Evolutionary conservation across 1,284 basidiomycete species (phyloP).

Genomic region (Tremellales sp.): DNA sequence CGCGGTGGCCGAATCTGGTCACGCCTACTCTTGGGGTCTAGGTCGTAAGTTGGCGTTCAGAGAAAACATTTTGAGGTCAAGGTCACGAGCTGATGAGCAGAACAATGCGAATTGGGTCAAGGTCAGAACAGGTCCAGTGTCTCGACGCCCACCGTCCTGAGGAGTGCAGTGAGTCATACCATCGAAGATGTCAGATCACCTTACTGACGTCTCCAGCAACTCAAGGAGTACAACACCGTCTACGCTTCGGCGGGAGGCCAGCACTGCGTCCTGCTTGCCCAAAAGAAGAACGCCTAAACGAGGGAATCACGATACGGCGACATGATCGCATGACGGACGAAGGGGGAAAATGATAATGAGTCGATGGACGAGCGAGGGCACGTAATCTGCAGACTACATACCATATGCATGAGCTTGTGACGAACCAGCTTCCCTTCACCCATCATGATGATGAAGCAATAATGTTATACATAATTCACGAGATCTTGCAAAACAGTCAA

Average conservation of each 20-base stretch:
- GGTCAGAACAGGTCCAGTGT: slow-evolving; percentile 48
- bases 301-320: too few relatives aligned
- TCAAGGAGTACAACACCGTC: slow-evolving; percentile 49
- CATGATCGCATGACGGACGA: too few relatives aligned
- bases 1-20: slow-evolving; percentile 71
- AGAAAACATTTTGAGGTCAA: neutral
- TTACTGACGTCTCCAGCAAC: too few relatives aligned
- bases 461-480: too few relatives aligned
- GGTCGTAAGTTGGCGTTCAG: slow-evolving; percentile 53
- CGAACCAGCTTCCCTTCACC: too few relatives aligned
- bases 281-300: slow-evolving; percentile 3
- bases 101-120: slow-evolving; percentile 51
- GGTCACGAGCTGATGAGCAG: slow-evolving; percentile 12
- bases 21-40: slow-evolving; percentile 81
- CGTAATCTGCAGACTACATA: too few relatives aligned
- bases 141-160: slow-evolving; percentile 63
- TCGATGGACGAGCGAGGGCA: too few relatives aligned
- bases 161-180: slow-evolving; percentile 54
- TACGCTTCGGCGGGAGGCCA: slow-evolving; percentile 51
- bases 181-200: neutral
- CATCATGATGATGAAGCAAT: too few relatives aligned
- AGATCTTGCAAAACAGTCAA: too few relatives aligned
- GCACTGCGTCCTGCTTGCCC: slow-evolving; percentile 48
- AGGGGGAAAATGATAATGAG: too few relatives aligned
- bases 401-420: too few relatives aligned